Conservation (phyloP, 352 stramenopile species). For the Globisporangium polare region DNA sequence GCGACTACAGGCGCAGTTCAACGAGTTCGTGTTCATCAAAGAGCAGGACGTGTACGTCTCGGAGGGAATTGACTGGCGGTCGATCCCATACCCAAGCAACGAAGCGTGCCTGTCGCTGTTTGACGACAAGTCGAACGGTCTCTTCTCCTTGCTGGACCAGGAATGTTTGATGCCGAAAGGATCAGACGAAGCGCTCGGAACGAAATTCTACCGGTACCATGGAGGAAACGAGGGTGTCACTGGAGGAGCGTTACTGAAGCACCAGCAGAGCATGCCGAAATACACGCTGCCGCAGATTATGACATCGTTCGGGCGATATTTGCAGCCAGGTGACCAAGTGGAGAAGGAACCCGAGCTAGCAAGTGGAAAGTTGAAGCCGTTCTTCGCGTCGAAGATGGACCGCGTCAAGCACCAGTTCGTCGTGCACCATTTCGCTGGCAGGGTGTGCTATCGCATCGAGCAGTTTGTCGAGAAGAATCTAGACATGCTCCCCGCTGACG, state of each 20-base stretch:
- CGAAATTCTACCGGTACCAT: conserved; percentile 82
- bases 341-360: conserved; percentile 29
- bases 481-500: conserved; percentile 71
- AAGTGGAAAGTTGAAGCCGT: conserved; percentile 39
- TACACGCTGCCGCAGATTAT: conserved; percentile 55
- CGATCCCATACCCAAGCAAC: conserved; percentile 79
- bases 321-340: conserved; percentile 39
- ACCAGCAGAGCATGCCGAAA: conserved; percentile 39
- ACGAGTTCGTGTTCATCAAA: conserved; percentile 86
- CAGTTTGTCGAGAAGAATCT: conserved; percentile 87
- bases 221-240: conserved; percentile 26
- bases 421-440: conserved; percentile 77
- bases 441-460: conserved; percentile 71
- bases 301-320: conserved; percentile 65
- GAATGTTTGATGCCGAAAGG: conserved; percentile 84
- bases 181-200: conserved; percentile 71
- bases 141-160: conserved; percentile 83
- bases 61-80: conserved; percentile 85
- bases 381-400: conserved; percentile 81
- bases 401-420: conserved; percentile 81
- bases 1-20: conserved; percentile 83
- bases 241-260: conserved; percentile 18
- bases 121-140: conserved; percentile 71
- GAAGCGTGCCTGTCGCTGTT: conserved; percentile 76
- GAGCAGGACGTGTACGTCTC: conserved; percentile 81